These are phyloP conservation scores for Suillus subaureus DNA, from an alignment of 768 basidiomycete genomes.

Conservation along the genomic window DNA sequence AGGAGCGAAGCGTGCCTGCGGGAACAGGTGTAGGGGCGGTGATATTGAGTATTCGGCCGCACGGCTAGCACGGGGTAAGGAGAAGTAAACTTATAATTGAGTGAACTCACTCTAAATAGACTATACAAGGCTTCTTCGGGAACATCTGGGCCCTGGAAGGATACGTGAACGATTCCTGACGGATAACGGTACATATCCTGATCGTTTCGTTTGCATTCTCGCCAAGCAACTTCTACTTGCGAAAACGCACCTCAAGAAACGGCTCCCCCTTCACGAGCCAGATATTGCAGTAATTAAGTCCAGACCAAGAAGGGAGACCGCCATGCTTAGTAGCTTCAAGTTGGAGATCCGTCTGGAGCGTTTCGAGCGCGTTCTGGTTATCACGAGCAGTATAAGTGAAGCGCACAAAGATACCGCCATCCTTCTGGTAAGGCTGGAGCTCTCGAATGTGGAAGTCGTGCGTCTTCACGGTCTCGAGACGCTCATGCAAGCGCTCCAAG, in stretches of 20 bases:
- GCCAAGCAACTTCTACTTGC: slow-evolving; percentile 4
- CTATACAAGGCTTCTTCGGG: slow-evolving; percentile 79
- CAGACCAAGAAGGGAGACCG: slow-evolving; percentile 65
- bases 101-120: slow-evolving; percentile 65
- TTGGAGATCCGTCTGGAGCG: slow-evolving; percentile 52
- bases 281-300: slow-evolving; percentile 49
- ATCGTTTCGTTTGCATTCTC: slow-evolving; percentile 3
- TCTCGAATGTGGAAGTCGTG: slow-evolving; percentile 65
- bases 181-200: slow-evolving; percentile 89
- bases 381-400: slow-evolving; percentile 57
- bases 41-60: slow-evolving; percentile 77
- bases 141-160: slow-evolving; percentile 89
- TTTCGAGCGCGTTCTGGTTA: slow-evolving; percentile 41
- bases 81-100: not conserved
- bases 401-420: slow-evolving; percentile 83
- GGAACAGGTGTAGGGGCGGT: slow-evolving; percentile 59
- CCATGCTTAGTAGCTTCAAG: slow-evolving; percentile 49
- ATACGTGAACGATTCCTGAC: slow-evolving; percentile 68
- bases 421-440: slow-evolving; percentile 69
- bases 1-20: slow-evolving; percentile 65
- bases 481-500: slow-evolving; percentile 45
- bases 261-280: slow-evolving; percentile 81
- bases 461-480: slow-evolving; percentile 53
- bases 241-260: slow-evolving; percentile 71
- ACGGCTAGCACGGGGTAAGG: slow-evolving; percentile 53